Base-by-base conservation (phyloP, 2,329 filamentous ascomycete genomes). In the Stagonosporopsis vannaccii region DNA sequence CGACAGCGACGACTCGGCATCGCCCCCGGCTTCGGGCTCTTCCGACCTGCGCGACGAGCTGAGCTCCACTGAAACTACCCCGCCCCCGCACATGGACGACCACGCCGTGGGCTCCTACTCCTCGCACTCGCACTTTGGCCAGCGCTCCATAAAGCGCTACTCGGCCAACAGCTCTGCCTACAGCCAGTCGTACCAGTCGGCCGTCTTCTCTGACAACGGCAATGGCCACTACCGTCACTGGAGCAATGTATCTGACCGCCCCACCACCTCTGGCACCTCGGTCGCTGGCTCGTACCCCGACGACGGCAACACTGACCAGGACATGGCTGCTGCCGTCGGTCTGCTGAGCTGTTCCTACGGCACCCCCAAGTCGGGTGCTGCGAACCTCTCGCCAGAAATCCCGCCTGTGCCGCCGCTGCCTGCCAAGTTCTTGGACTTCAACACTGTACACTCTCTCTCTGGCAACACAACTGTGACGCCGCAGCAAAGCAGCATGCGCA, bases 11-110 rank as follows among this genome's bases (percentile, higher is more conserved):
- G 82, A 88, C 49, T 94, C 92, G 32, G 95, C 91, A 30, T 97
- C 93, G 19, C 92, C 93, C 2, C 87, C 87, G 20, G 90, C 90
- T 19, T 96, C 92, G 26, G 88, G 87, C 23, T 91, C 89, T 49
- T 96, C 91, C 23, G 92, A 94, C 62, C 75, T 83, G 54, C 87
- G 85, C 49, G 88, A 89, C 66, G 90, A 91, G 54, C 84, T 88
- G 70, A 96, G 92, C 80, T 98, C 94, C 48, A 88, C 90, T 35
- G 92, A 97, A 74, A 98, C 93, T 43, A 97, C 94, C 15, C 95
- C 95, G 41, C 93, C 94, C 49, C 94, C 94, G 19, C 86, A 89
- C 66, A 80, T 83, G 60, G 90, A 94, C 55, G 83, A 85, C 50
- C 83, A 87, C 62, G 79, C 80, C 61, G 79, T 84, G 28, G 79